Base-by-base conservation (phyloP, 331 rosid genomes). In the Telfairia occidentalis region DNA sequence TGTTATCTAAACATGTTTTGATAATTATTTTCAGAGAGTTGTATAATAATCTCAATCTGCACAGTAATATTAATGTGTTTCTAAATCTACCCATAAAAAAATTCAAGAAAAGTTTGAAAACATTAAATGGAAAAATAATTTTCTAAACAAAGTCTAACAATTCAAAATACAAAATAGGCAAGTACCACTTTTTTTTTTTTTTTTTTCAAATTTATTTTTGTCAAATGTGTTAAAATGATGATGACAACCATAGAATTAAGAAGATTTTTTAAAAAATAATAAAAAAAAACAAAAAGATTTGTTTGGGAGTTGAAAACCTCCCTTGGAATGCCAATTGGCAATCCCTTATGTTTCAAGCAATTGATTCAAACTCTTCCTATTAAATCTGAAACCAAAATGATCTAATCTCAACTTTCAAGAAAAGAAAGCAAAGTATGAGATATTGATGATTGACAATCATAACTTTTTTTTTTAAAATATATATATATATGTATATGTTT, bases 341-440 rank as follows among this genome's bases (percentile, higher is more conserved):
- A 24, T 70, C 26, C 74, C 58, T 71, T 71, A 29, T 46, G 18
- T 29, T 71, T 71, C 43, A 71, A 71, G 75, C 59, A 46, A 71
- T 71, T 71, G 42, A 46, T 71, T 16, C 42, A 46, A 71, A 69
- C 3, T 1, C 32, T 69, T 43, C 24, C 7, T 23, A 26, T 15
- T 43, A 26, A 69, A 70, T 7, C 59, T 71, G 75, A 46, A 46
- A 24, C 35, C 42, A 71, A 71, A 43, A 28, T 28, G 75, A 46
- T 71, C 4, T 71, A 46, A 71, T 71, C 75, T 29, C 75, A 46
- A 71, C 75, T 71, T 71, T n/a, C 75, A 71, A 71, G 75, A 71
- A 71, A 71, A 46, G 26, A 71, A 21, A 71, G 58, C 58, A 70
- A 70, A 70, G 7, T 16, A 45, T 45, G 45, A 45, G 26, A 45